Percentiles rank a stretch among this genome's conserved stretches.
Conservation (phyloP, 2,329 filamentous ascomycete genomes). For the Mycogone perniciosa region DNA sequence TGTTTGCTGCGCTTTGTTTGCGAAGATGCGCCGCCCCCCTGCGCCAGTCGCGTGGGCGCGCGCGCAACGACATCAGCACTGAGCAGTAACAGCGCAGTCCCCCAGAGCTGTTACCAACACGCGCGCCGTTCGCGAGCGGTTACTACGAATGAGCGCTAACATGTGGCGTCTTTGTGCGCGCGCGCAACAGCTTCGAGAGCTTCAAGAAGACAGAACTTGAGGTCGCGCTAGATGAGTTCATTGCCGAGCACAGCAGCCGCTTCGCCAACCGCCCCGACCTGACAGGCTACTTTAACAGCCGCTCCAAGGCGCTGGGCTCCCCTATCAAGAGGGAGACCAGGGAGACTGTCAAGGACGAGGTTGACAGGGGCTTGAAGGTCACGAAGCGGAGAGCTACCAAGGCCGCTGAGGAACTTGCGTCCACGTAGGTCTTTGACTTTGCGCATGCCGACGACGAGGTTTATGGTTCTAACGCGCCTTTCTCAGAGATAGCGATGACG, state of each 20-base stretch:
- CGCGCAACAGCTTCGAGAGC: slow-evolving; percentile 52
- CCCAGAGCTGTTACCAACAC: background rate
- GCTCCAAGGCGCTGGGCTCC: slow-evolving; percentile 52
- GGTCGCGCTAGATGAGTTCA: slow-evolving; percentile 63
- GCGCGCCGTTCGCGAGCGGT: too few species aligned
- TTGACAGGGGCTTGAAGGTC: slow-evolving; percentile 36
- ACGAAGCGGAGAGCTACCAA: slow-evolving; percentile 41
- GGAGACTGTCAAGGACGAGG: slow-evolving; percentile 32
- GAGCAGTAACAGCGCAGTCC: background rate
- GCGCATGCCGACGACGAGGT: background rate
- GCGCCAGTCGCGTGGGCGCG: slow-evolving; percentile 2
- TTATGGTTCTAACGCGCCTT: slow-evolving; percentile 4
- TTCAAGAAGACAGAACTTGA: slow-evolving; percentile 78
- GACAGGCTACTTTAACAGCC: slow-evolving; percentile 68
- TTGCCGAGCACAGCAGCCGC: slow-evolving; percentile 60
- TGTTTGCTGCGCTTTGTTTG: background rate
- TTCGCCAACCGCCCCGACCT: slow-evolving; percentile 59
- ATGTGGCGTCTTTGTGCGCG: background rate
- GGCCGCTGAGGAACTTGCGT: slow-evolving; percentile 38
- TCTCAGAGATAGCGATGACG: slow-evolving; percentile 24
- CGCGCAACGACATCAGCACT: background rate
- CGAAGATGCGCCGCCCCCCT: background rate
- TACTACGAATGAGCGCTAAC: too few species aligned
- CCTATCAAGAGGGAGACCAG: slow-evolving; percentile 53
- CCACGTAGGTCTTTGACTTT: slow-evolving; percentile 34